These are phyloP conservation scores for Chloranthus sessilifolius DNA, from an alignment of 164 flowering plant genomes.

Conservation along the genomic window DNA sequence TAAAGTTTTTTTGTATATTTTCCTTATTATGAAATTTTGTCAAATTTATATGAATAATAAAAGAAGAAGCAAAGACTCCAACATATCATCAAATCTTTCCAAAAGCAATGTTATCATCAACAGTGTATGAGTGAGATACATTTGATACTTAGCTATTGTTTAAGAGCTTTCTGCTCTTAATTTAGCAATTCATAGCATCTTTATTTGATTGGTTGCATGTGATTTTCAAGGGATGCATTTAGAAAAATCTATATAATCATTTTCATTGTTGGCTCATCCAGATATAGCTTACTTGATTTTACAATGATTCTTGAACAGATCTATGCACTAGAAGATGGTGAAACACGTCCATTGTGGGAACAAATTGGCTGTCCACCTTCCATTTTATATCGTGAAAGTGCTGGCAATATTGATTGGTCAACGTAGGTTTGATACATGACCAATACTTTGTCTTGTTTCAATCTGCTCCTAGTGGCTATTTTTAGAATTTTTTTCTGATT, in stretches of 20 bases:
- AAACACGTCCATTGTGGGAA: conserved; percentile 58
- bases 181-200: neutral
- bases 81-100: too few relatives aligned
- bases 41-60: too few relatives aligned
- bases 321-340: conserved; percentile 60
- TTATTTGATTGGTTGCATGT: neutral
- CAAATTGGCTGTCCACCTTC: conserved; percentile 51
- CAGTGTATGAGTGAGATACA: too few relatives aligned
- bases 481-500: neutral
- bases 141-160: too few relatives aligned
- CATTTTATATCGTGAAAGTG: conserved; percentile 42
- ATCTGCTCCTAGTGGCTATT: neutral
- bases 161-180: neutral
- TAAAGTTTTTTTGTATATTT: too few relatives aligned
- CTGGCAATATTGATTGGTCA: conserved; percentile 73
- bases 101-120: too few relatives aligned
- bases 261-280: neutral
- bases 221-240: neutral
- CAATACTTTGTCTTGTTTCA: neutral
- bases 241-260: neutral
- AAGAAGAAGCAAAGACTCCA: too few relatives aligned
- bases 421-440: conserved; percentile 45
- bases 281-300: conserved; percentile 4
- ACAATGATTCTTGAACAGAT: conserved; percentile 39
- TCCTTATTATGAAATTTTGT: too few relatives aligned